A percentile compares a stretch with the other conserved stretches of the same genome.
Evolutionary conservation across 768 basidiomycete species (phyloP).

Genomic region (Coprinellus micaceus): DNA sequence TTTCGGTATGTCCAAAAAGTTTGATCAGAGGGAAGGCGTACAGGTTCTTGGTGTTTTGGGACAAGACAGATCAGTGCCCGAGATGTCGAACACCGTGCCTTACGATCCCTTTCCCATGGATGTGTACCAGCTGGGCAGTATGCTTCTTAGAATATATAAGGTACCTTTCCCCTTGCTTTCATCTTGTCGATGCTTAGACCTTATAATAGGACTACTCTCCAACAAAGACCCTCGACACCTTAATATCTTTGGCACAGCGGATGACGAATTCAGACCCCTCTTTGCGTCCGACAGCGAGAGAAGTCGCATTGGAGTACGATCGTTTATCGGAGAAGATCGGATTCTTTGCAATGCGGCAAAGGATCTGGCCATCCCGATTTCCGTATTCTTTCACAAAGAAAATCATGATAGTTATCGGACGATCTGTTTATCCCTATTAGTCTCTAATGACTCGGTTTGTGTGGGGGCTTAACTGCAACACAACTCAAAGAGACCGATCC

Average conservation of each 20-base stretch:
- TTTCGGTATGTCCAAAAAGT: conserved; percentile 19
- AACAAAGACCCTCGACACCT: not conserved
- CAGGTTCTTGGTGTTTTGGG: conserved; percentile 12
- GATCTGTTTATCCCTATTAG: too few species aligned
- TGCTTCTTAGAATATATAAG: not conserved
- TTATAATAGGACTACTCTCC: not conserved
- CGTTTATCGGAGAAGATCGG: not conserved
- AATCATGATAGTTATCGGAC: too few species aligned
- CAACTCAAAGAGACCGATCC: too few species aligned
- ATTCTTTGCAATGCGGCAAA: not conserved
- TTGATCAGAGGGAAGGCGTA: not conserved
- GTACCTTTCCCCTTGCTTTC: not conserved
- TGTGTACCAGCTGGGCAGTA: conserved; percentile 24
- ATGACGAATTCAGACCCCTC: not conserved
- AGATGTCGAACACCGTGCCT: conserved; percentile 17
- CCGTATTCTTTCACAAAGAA: not conserved
- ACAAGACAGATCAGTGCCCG: conserved; percentile 22
- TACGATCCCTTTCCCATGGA: conserved; percentile 30
- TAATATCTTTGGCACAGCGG: not conserved
- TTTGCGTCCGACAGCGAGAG: not conserved
- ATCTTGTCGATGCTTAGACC: not conserved
- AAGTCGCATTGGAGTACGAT: not conserved
- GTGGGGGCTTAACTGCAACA: too few species aligned
- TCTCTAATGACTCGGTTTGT: too few species aligned
- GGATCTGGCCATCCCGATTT: not conserved